Conservation (phyloP, 2,329 filamentous ascomycete species). For the Cryphonectria japonica region DNA sequence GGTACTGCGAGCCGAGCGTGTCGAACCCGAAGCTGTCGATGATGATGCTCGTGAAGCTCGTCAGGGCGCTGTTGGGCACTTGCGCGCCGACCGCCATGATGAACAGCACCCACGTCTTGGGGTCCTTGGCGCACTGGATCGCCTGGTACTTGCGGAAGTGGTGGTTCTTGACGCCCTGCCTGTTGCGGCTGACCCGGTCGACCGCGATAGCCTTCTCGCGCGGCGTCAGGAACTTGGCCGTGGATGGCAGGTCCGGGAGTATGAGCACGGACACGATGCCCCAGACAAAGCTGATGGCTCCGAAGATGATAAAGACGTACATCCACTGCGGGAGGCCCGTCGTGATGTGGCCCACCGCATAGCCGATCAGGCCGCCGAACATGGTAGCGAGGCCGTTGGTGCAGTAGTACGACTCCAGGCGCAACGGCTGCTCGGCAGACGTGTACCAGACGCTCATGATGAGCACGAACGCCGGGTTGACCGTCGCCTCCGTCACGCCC, state of each 20-base stretch:
- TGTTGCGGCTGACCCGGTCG: conserved; percentile 54
- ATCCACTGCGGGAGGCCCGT: conserved; percentile 55
- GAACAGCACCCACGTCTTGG: conserved; percentile 64
- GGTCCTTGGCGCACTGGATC: conserved; percentile 52
- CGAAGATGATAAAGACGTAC: conserved; percentile 64
- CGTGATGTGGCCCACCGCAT: conserved; percentile 63
- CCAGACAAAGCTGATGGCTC: conserved; percentile 59
- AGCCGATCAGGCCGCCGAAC: conserved; percentile 63
- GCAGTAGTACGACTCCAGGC: conserved; percentile 59
- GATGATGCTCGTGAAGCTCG: conserved; percentile 38
- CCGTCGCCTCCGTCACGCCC: conserved; percentile 59
- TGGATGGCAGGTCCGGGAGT: conserved; percentile 65
- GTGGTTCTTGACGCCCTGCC: conserved; percentile 57
- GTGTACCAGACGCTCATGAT: conserved; percentile 60
- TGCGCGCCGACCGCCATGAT: conserved; percentile 35
- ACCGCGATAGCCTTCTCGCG: conserved; percentile 60
- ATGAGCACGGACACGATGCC: conserved; percentile 59
- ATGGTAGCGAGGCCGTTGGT: conserved; percentile 62
- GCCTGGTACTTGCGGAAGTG: conserved; percentile 52
- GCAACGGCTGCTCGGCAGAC: conserved; percentile 52
- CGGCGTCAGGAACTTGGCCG: conserved; percentile 61
- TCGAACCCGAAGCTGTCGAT: conserved; percentile 38
- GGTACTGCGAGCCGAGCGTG: conserved; percentile 34
- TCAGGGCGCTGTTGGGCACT: conserved; percentile 44
- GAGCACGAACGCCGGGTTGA: conserved; percentile 61